phyloP scores from a whole-genome alignment of 139 green algal species.

The Edaphochlamys debaryana region DNA sequence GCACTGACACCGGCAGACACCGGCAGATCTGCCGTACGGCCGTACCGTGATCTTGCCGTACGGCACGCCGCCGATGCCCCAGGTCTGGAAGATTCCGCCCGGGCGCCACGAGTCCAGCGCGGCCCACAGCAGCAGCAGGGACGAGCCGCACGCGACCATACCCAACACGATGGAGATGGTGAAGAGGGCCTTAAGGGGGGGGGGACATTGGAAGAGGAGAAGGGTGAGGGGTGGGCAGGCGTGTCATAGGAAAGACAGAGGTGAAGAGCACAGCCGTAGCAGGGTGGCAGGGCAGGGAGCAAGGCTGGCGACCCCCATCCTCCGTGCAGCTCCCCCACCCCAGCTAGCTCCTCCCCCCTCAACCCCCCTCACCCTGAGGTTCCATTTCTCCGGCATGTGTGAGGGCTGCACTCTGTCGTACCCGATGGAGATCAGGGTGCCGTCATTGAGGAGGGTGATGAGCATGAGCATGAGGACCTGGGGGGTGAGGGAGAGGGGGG shows the following conservation, averaged over 20 bases:
- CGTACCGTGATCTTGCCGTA: conserved; percentile 72
- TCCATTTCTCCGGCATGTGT: conserved; percentile 83
- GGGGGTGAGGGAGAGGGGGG: conserved; percentile 6
- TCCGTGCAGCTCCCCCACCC: neutral
- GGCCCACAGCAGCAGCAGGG: conserved; percentile 82
- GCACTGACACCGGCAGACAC: too few species aligned
- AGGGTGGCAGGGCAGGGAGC: neutral
- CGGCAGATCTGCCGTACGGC: too few species aligned
- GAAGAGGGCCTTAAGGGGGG: conserved; percentile 66
- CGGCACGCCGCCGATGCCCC: conserved; percentile 57
- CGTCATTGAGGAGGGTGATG: conserved; percentile 94
- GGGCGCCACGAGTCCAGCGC: conserved; percentile 69
- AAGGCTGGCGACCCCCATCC: neutral
- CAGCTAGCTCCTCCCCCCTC: too few species aligned
- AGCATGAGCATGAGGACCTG: conserved; percentile 90
- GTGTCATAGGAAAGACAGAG: neutral
- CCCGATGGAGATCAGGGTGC: conserved; percentile 86
- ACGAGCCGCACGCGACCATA: conserved; percentile 76
- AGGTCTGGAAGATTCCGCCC: conserved; percentile 29
- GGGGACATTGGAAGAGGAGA: too few species aligned
- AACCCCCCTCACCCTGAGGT: conserved; percentile 57
- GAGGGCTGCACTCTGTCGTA: conserved; percentile 86
- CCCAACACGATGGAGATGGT: conserved; percentile 75
- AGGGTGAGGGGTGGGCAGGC: neutral
- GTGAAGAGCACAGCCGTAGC: neutral